Evolutionary conservation across 163 green algal genomes (phyloP).

Genomic region (Scenedesmus sp.): DNA sequence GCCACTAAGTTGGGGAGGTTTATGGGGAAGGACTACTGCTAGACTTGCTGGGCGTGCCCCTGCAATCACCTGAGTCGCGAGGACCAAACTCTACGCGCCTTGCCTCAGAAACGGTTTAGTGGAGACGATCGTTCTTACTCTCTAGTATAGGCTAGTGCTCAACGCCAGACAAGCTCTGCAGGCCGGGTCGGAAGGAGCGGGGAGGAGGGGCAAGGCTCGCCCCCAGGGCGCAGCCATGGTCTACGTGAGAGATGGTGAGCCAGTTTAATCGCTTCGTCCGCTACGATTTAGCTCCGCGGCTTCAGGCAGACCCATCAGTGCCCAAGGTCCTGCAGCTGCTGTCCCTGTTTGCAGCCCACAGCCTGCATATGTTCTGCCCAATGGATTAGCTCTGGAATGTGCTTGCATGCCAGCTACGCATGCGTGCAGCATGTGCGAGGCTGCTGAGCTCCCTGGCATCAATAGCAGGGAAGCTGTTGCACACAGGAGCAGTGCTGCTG

Average conservation of each 20-base stretch:
- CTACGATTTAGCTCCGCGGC: not conserved
- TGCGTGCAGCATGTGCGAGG: not conserved
- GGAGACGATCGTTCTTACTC: not conserved
- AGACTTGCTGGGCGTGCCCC: too few relatives aligned
- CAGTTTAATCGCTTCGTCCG: too few relatives aligned
- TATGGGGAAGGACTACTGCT: too few relatives aligned
- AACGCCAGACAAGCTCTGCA: not conserved
- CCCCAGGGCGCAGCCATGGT: slow-evolving; percentile 35
- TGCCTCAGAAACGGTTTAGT: not conserved
- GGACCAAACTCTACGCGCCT: too few relatives aligned
- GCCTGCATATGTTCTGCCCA: not conserved
- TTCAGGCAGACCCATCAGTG: not conserved
- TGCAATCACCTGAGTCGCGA: too few relatives aligned
- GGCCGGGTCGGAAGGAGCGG: not conserved
- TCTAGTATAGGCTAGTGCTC: not conserved
- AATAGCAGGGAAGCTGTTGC: not conserved
- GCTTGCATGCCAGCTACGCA: not conserved
- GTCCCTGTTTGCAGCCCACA: not conserved
- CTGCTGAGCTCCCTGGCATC: not conserved
- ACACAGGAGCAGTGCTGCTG: not conserved
- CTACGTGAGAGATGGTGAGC: slow-evolving; percentile 40
- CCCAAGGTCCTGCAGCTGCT: not conserved
- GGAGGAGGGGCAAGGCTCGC: not conserved
- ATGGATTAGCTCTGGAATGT: not conserved
- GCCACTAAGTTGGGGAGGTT: too few relatives aligned